Evolutionary conservation across 768 basidiomycete species (phyloP).

Genomic region (Boletus rubropictus): DNA sequence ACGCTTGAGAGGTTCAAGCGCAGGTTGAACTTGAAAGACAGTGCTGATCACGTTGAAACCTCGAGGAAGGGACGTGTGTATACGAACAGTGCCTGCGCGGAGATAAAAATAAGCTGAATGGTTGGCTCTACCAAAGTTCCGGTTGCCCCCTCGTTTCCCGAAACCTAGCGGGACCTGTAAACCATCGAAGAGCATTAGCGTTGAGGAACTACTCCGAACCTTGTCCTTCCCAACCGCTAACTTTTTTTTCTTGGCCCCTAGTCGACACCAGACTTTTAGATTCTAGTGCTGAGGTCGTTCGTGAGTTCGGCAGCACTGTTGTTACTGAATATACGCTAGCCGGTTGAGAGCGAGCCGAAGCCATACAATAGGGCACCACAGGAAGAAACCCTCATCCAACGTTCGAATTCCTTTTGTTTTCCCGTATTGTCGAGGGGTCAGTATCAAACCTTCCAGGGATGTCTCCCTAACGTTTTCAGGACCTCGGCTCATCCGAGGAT

Average conservation of each 20-base stretch:
- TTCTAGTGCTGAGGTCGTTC: neutral
- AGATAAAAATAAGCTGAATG: neutral
- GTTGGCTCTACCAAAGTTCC: slow-evolving; percentile 1
- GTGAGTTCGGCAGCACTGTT: neutral
- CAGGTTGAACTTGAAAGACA: neutral
- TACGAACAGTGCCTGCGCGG: neutral
- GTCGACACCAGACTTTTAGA: neutral
- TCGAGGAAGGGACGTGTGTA: neutral
- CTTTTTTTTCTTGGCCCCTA: neutral
- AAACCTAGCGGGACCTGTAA: neutral
- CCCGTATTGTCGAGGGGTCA: neutral
- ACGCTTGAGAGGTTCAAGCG: neutral
- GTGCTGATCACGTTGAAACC: slow-evolving; percentile 3
- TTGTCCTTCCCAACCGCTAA: neutral
- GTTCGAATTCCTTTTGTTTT: neutral
- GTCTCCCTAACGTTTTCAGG: neutral
- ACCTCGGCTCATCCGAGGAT: slow-evolving; percentile 1
- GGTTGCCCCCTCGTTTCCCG: neutral
- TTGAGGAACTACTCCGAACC: neutral
- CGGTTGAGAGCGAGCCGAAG: neutral
- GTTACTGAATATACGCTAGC: neutral
- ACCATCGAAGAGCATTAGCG: neutral
- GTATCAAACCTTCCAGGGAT: neutral
- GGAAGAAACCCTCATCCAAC: neutral
- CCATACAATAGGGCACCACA: neutral